Evolutionary conservation across 2,329 filamentous ascomycete species (phyloP).

Genomic region (Cladobotryum protrusum): DNA sequence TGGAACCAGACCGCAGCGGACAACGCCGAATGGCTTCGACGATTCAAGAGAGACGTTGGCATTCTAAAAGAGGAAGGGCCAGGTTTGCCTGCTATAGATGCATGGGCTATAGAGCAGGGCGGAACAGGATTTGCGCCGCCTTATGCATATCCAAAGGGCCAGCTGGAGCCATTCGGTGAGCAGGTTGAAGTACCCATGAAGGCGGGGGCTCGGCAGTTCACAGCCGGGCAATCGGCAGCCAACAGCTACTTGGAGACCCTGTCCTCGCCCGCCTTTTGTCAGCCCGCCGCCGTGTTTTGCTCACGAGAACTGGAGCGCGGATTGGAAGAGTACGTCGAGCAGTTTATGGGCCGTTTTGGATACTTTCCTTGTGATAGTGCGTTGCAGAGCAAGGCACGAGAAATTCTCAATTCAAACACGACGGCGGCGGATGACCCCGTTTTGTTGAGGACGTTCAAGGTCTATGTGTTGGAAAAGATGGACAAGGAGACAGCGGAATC

Average conservation of each 20-base stretch:
- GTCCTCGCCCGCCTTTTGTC: constrained; percentile 33
- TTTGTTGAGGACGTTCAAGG: constrained; percentile 49
- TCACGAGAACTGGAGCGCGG: constrained; percentile 53
- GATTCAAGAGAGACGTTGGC: constrained; percentile 54
- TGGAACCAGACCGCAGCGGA: constrained; percentile 13
- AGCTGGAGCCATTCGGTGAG: constrained; percentile 29
- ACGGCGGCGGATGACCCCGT: constrained; percentile 51
- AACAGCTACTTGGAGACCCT: constrained; percentile 44
- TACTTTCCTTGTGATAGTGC: constrained; percentile 42
- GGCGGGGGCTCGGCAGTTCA: constrained; percentile 35
- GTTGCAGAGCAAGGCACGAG: constrained; percentile 40
- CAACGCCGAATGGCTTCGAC: constrained; percentile 56
- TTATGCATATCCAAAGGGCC: constrained; percentile 41
- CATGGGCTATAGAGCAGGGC: constrained; percentile 45
- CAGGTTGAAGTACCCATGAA: constrained; percentile 28
- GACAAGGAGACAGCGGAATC: constrained; percentile 13
- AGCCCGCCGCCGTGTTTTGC: constrained; percentile 49
- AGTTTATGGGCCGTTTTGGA: constrained; percentile 31
- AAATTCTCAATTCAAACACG: constrained; percentile 38
- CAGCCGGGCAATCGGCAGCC: constrained; percentile 37
- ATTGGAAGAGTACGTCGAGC: constrained; percentile 42
- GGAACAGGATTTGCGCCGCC: constrained; percentile 52
- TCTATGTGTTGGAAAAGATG: constrained; percentile 31
- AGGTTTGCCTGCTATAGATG: constrained; percentile 36
- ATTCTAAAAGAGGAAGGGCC: constrained; percentile 46